Evolutionary conservation across 2,329 filamentous ascomycete species (phyloP).

Genomic region (Lecanosticta acicola): DNA sequence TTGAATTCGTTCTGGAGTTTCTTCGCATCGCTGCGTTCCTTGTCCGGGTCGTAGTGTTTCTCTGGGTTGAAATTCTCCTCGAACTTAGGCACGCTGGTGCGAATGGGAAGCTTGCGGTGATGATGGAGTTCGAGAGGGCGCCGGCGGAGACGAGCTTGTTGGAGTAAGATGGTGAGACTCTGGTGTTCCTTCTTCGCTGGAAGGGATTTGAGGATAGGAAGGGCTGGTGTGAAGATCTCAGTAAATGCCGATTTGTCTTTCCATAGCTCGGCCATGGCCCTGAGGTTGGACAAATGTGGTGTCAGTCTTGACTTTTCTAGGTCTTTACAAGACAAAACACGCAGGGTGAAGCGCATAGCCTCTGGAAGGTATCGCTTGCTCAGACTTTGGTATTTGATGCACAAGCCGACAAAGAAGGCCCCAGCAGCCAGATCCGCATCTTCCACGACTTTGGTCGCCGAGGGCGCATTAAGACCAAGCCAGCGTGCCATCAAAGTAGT

Average conservation of each 20-base stretch:
- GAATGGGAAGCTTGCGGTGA: slow-evolving; percentile 83
- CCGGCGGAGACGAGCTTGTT: slow-evolving; percentile 59
- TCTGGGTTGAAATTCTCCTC: slow-evolving; percentile 91
- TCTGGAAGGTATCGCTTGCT: slow-evolving; percentile 89
- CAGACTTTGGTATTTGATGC: slow-evolving; percentile 73
- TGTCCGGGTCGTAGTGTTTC: slow-evolving; percentile 95
- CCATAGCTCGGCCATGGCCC: slow-evolving; percentile 68
- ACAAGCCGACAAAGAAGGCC: slow-evolving; percentile 71
- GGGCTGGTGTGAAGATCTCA: slow-evolving; percentile 66
- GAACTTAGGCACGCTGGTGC: slow-evolving; percentile 85
- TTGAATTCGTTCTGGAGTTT: slow-evolving; percentile 89
- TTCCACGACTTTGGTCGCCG: slow-evolving; percentile 58
- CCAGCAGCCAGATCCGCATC: slow-evolving; percentile 65
- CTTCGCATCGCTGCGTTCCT: slow-evolving; percentile 75
- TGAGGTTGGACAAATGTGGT: slow-evolving; percentile 61
- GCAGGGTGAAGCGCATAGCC: slow-evolving; percentile 72
- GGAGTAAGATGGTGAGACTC: slow-evolving; percentile 57
- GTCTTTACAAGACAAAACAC: slow-evolving; percentile 54
- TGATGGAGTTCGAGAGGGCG: slow-evolving; percentile 82
- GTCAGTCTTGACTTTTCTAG: slow-evolving; percentile 29
- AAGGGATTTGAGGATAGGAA: slow-evolving; percentile 30
- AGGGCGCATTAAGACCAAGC: slow-evolving; percentile 64
- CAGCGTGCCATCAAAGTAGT: slow-evolving; percentile 79
- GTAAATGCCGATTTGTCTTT: slow-evolving; percentile 64
- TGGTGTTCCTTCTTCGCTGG: slow-evolving; percentile 47